A percentile compares a stretch with the other conserved stretches of the same genome.
phyloP scores from a whole-genome alignment of 768 basidiomycete species.

The Boletus tylopilopsis region DNA sequence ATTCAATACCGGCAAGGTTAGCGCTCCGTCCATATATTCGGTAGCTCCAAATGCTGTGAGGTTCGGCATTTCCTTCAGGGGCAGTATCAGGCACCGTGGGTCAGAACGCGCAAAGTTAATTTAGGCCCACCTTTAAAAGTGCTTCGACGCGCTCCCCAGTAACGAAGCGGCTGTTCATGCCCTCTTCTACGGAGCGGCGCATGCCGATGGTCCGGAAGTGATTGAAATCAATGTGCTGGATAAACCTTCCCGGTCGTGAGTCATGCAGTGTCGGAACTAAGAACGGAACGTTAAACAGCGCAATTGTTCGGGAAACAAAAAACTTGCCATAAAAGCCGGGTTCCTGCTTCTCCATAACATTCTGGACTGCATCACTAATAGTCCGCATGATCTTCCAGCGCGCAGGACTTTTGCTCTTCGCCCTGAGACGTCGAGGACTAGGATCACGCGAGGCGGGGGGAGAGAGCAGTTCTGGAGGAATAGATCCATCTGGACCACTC shows the following conservation, averaged over 20 bases:
- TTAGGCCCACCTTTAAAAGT: conserved; percentile 61
- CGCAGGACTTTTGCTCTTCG: conserved; percentile 77
- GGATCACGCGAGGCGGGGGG: conserved; percentile 82
- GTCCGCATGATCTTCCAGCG: conserved; percentile 80
- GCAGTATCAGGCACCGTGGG: conserved; percentile 1
- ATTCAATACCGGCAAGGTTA: conserved; percentile 79
- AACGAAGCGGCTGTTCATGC: conserved; percentile 86
- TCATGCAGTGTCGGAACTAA: conserved; percentile 68
- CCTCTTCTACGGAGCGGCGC: conserved; percentile 88
- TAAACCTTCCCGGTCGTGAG: conserved; percentile 72
- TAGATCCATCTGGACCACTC: conserved; percentile 61
- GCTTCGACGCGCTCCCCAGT: conserved; percentile 82
- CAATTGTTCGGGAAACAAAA: neutral
- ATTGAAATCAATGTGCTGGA: conserved; percentile 89
- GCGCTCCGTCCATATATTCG: conserved; percentile 96
- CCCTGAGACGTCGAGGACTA: conserved; percentile 69
- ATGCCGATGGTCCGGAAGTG: conserved; percentile 98
- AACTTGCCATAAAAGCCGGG: conserved; percentile 70
- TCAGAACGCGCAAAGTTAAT: conserved; percentile 2
- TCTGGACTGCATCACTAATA: conserved; percentile 75
- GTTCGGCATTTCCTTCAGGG: conserved; percentile 79
- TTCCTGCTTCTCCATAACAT: conserved; percentile 57
- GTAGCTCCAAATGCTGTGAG: conserved; percentile 89
- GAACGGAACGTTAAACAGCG: neutral
- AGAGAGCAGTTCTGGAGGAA: conserved; percentile 72